Base-by-base conservation (phyloP, 2,329 filamentous ascomycete species). In the Cytospora mali region DNA sequence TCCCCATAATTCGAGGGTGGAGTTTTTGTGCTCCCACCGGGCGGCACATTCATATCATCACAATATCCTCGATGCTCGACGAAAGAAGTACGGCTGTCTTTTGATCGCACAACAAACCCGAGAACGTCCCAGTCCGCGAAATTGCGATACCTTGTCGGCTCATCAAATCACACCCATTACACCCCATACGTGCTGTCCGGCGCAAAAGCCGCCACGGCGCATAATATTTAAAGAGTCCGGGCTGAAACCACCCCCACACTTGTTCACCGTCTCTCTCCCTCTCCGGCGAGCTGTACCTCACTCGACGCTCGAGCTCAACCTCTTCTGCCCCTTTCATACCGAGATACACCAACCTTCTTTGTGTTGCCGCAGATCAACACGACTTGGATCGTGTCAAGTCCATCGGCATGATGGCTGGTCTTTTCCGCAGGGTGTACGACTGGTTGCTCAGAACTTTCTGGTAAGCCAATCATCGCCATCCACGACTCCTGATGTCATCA, bases 391-490 rank as follows among this genome's bases (percentile, higher is more conserved):
- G 35, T 52, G 39, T 25, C 50, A 48, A 60, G 28, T 52, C 5
- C n/a, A 60, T 71, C 69, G 69, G 67, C 75, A 82, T 69, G 78
- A 98, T 98, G 93, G 91, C 92, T 72, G 91, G 92, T 71, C 81
- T 99, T 76, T 96, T 99, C 79, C 91, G 90, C 75, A 90, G 88
- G 80, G 89, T 99, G 77, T 98, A 98, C 83, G 95, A 98, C 86
- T 98, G 94, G 94, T 84, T 98, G 76, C 81, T 99, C 80, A 89
- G 94, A 82, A 91, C 95, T 73, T 98, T 99, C 80, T 99, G 95
- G 94, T 98, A 73, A 82, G 86, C 84, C 53, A 29, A 54, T 39
- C 27, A 18, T 16, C 39, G 54, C 29, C 52, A 21, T 9, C 50
- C 39, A 54, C 29, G 35, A 29, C 16, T 42, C 42, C 9, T 27